phyloP scores from a whole-genome alignment of 1,139 yeast species.

The Taiozyma sp. region DNA sequence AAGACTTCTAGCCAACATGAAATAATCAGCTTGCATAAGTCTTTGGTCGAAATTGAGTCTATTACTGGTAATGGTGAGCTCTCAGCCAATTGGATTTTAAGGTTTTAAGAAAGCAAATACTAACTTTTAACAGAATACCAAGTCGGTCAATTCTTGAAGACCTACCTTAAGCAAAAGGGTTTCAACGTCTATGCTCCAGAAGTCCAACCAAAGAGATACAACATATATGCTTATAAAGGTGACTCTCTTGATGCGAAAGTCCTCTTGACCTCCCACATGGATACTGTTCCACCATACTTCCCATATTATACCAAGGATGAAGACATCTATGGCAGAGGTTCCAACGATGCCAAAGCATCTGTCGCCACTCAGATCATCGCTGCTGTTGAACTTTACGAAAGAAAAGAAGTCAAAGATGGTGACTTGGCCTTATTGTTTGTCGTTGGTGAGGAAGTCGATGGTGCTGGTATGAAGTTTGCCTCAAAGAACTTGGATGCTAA shows the following conservation, averaged over 20 bases:
- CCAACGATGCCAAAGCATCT: slow-evolving; percentile 64
- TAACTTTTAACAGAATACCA: slow-evolving; percentile 8
- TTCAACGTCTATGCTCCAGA: slow-evolving; percentile 45
- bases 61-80: slow-evolving; percentile 10
- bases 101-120: not conserved
- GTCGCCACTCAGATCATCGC: slow-evolving; percentile 60
- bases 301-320: slow-evolving; percentile 46
- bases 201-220: slow-evolving; percentile 35
- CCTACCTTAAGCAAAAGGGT: slow-evolving; percentile 37
- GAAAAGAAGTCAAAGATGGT: slow-evolving; percentile 37
- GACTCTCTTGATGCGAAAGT: slow-evolving; percentile 40
- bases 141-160: slow-evolving; percentile 12
- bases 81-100: not conserved
- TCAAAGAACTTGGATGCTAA: slow-evolving; percentile 33
- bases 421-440: slow-evolving; percentile 58
- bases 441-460: slow-evolving; percentile 64
- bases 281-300: slow-evolving; percentile 66
- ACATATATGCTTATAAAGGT: slow-evolving; percentile 50
- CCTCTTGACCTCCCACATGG: slow-evolving; percentile 59
- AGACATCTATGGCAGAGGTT: slow-evolving; percentile 57
- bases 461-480: slow-evolving; percentile 53
- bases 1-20: slow-evolving; percentile 12
- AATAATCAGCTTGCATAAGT: slow-evolving; percentile 20
- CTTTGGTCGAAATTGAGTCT: slow-evolving; percentile 20
- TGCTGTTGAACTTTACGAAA: slow-evolving; percentile 37